A percentile compares a stretch with the other conserved stretches of the same genome.
phyloP scores from a whole-genome alignment of 352 stramenopile genomes.

The Pythium chondricola region DNA sequence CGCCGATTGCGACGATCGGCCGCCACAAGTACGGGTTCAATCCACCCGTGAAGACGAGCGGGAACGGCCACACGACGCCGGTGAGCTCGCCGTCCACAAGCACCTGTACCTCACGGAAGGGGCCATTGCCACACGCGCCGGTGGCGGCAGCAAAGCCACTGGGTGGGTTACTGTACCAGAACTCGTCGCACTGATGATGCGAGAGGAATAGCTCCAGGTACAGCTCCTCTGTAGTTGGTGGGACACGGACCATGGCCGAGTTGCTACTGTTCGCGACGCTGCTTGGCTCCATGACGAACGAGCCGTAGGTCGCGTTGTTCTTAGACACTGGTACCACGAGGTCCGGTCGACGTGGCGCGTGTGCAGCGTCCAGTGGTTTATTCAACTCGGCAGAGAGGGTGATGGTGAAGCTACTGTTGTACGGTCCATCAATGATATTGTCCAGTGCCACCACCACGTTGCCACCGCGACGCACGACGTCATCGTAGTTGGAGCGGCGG shows the following conservation, averaged over 20 bases:
- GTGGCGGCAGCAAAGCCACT: slow-evolving; percentile 20
- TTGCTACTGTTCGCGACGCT: slow-evolving; percentile 22
- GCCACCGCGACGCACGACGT: slow-evolving; percentile 36
- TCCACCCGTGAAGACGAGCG: slow-evolving; percentile 70
- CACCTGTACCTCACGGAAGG: slow-evolving; percentile 69
- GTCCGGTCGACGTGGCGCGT: slow-evolving; percentile 25
- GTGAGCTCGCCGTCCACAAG: slow-evolving; percentile 56
- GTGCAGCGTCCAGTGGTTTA: slow-evolving; percentile 17
- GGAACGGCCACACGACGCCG: slow-evolving; percentile 64
- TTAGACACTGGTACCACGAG: slow-evolving; percentile 38
- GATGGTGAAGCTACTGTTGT: slow-evolving; percentile 65
- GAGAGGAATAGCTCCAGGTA: slow-evolving; percentile 65
- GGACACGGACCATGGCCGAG: slow-evolving; percentile 36
- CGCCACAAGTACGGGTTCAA: slow-evolving; percentile 77
- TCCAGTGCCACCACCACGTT: slow-evolving; percentile 54
- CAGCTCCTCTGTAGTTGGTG: slow-evolving; percentile 54
- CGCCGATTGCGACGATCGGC: slow-evolving; percentile 59
- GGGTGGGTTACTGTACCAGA: slow-evolving; percentile 65
- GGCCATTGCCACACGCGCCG: slow-evolving; percentile 32
- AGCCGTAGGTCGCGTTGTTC: slow-evolving; percentile 41
- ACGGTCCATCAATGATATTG: slow-evolving; percentile 52
- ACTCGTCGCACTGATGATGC: slow-evolving; percentile 75
- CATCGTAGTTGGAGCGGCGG: no score
- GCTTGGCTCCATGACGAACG: slow-evolving; percentile 54
- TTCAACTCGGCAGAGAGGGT: slow-evolving; percentile 55